phyloP scores from a whole-genome alignment of 345 rosid species.

The Citrus australasica region DNA sequence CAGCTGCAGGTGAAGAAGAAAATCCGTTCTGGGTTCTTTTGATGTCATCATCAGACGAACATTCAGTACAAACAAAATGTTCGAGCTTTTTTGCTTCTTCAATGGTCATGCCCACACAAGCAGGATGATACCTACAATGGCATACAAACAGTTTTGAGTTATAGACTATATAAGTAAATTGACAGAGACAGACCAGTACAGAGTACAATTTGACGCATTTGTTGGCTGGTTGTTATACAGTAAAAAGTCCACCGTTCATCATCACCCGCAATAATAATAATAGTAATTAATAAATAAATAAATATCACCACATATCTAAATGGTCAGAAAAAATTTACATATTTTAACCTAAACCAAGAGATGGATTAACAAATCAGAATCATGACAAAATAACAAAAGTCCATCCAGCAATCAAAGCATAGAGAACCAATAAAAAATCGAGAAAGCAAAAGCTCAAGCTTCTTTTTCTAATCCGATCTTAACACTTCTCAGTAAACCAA shows the following conservation, averaged over 20 bases:
- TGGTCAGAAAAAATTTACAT: background rate
- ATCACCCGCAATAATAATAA: background rate
- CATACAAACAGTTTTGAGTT: background rate
- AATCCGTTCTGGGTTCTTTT: slow-evolving; percentile 71
- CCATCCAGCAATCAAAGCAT: background rate
- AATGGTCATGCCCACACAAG: slow-evolving; percentile 78
- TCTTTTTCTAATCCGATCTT: background rate
- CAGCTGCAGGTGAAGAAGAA: slow-evolving; percentile 43
- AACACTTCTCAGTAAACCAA: background rate
- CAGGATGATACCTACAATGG: slow-evolving; percentile 79
- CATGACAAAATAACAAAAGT: background rate
- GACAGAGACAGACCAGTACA: background rate
- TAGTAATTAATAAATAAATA: background rate
- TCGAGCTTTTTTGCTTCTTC: slow-evolving; percentile 78
- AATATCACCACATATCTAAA: background rate
- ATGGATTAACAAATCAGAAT: background rate
- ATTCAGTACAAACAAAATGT: slow-evolving; percentile 71
- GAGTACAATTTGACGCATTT: background rate
- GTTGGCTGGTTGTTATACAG: background rate
- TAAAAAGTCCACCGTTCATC: background rate
- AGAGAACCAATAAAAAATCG: background rate
- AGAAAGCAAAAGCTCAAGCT: background rate
- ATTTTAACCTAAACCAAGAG: background rate
- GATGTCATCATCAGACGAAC: slow-evolving; percentile 51
- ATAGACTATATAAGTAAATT: background rate